Evolutionary conservation across 768 basidiomycete species (phyloP).

Genomic region (Hericium erinaceus): DNA sequence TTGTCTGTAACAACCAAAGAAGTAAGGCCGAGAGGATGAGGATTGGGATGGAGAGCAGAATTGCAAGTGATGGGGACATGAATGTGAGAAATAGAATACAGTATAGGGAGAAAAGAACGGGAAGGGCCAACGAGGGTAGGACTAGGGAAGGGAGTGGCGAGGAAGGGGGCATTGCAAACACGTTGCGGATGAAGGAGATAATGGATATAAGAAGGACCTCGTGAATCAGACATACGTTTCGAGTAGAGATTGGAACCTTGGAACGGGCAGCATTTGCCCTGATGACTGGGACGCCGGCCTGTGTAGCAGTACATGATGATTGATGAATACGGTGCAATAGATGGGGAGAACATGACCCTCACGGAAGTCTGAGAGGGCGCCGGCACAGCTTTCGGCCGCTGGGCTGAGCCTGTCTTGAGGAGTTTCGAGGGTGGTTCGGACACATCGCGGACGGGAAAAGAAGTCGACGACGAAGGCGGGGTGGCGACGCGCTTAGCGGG

Average conservation of each 20-base stretch:
- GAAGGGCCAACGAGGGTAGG: neutral
- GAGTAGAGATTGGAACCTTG: slow-evolving; percentile 60
- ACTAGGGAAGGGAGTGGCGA: neutral
- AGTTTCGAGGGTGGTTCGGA: slow-evolving; percentile 41
- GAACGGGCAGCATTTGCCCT: slow-evolving; percentile 60
- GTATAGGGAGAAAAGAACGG: neutral
- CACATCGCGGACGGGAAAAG: neutral
- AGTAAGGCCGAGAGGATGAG: neutral
- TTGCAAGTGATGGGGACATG: neutral
- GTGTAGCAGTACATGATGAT: neutral
- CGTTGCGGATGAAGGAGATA: slow-evolving; percentile 2
- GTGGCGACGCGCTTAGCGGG: slow-evolving; percentile 44
- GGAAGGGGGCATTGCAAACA: neutral
- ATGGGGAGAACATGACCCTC: slow-evolving; percentile 7
- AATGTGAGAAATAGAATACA: neutral
- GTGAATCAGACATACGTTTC: slow-evolving; percentile 41
- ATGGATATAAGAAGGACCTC: slow-evolving; percentile 5
- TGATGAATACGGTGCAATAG: neutral
- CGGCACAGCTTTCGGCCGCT: slow-evolving; percentile 35
- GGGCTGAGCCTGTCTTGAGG: slow-evolving; percentile 39
- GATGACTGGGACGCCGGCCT: slow-evolving; percentile 60
- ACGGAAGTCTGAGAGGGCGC: slow-evolving; percentile 26
- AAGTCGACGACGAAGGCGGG: neutral
- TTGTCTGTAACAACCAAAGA: slow-evolving; percentile 32
- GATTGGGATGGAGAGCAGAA: neutral